Evolutionary conservation across 108 stramenopile genomes (phyloP), one percentile per base, ranked within the genome.

Genomic region (Nitzschia sp.): DNA sequence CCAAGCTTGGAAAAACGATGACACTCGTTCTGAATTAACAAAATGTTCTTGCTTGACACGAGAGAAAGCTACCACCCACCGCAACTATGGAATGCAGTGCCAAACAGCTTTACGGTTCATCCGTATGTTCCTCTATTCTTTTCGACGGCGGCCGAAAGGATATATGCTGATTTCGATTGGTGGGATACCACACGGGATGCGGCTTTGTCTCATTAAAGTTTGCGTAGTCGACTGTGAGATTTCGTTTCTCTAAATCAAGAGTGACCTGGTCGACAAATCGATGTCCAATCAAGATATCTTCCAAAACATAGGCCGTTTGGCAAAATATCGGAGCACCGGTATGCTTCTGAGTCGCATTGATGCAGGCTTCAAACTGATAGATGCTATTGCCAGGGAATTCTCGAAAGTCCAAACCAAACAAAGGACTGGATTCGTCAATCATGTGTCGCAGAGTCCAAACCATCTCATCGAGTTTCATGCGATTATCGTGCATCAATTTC

Each of bases 401-500:
- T n/a, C 25, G 29, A 66, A 51, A 32, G 2, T 27, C 4, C 2
- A 66, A 51, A 54, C 66, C 66, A 54, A 31, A 66, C 13, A 92
- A 47, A 27, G 87, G 91, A 15, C 82, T 84, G 46, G 72, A 59
- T 24, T 71, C 70, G 68, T 92, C 82, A 53, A 92, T 47, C 11
- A 64, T 66, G 54, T 92, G 91, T 13, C 85, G 78, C 25, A 82
- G 45, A 27, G 56, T 82, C 90, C 90, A 91, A 1, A 86, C 63
- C 21, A 45, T 32, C 1, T 31, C 48, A 21, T 2, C 9, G 19
- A 60, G 24, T 34, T 34, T 32, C 21, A 34, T 21, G 17, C 59
- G 59, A 18, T 32, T 23, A 8, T 60, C 32, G 32, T 28, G 23
- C 8, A 60, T 17, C 34, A 60, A 60, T 11, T 19, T 60, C 15